Percentiles rank a stretch among this genome's conserved stretches.
These are phyloP conservation scores for Dimocarpus longan DNA, from an alignment of 345 rosid genomes.

Conservation along the genomic window DNA sequence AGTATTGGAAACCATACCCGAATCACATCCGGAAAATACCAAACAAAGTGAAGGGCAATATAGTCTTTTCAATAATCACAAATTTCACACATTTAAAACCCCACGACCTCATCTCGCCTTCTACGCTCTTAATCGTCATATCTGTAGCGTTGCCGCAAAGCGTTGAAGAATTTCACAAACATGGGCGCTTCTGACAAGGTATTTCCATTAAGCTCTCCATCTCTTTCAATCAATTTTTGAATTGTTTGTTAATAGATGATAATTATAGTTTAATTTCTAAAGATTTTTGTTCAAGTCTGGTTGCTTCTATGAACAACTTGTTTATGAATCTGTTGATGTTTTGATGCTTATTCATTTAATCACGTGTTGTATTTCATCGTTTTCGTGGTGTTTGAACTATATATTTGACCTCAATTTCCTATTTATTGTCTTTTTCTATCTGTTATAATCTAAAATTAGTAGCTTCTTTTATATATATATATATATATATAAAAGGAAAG, in stretches of 20 bases:
- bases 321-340: neutral
- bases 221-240: neutral
- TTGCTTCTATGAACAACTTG: too few relatives aligned
- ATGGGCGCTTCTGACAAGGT: conserved; percentile 24
- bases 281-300: neutral
- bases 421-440: neutral
- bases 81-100: neutral
- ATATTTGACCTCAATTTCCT: neutral
- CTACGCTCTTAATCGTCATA: too few relatives aligned
- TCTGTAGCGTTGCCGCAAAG: conserved; percentile 1
- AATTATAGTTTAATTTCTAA: neutral
- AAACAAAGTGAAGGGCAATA: neutral
- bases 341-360: neutral
- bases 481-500: too few relatives aligned
- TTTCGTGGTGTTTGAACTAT: neutral
- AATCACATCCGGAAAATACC: neutral
- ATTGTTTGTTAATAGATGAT: neutral
- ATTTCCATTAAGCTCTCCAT: neutral
- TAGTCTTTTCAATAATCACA: neutral
- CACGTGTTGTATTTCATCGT: neutral
- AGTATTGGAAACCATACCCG: neutral
- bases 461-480: neutral
- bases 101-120: neutral
- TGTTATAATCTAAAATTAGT: neutral
- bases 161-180: conserved; percentile 3